Evolutionary conservation across 192 early-diverging fungal species (phyloP).

Genomic region (Coemansia sp.): DNA sequence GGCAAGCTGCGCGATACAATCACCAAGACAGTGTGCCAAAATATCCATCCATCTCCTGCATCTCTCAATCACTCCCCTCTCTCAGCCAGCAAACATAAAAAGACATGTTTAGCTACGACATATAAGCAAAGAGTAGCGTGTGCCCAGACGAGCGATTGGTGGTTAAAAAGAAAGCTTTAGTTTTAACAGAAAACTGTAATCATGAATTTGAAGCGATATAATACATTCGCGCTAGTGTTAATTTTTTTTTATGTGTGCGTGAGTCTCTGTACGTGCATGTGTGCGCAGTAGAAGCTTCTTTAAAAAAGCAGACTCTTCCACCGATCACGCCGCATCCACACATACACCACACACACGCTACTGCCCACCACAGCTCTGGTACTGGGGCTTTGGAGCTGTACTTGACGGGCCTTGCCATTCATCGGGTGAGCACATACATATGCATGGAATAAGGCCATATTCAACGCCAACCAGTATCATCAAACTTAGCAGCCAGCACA

Average conservation of each 20-base stretch:
- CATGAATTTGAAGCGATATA: constrained; percentile 28
- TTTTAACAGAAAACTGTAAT: neutral
- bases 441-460: too few relatives aligned
- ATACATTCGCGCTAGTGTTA: constrained; percentile 47
- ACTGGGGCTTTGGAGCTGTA: too few relatives aligned
- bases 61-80: neutral
- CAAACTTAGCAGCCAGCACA: neutral
- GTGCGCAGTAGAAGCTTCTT: neutral
- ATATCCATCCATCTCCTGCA: neutral
- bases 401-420: too few relatives aligned
- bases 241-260: neutral
- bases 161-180: constrained; percentile 7
- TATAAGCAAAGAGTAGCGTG: neutral
- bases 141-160: constrained; percentile 3
- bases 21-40: too few relatives aligned
- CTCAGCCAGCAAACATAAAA: neutral
- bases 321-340: too few relatives aligned
- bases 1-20: too few relatives aligned
- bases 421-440: too few relatives aligned
- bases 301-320: neutral
- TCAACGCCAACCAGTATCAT: too few relatives aligned
- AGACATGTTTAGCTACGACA: neutral
- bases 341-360: too few relatives aligned
- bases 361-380: too few relatives aligned
- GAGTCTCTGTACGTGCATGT: neutral